Conservation (phyloP, 2,329 filamentous ascomycete species). For the Cladosporium sp. region DNA sequence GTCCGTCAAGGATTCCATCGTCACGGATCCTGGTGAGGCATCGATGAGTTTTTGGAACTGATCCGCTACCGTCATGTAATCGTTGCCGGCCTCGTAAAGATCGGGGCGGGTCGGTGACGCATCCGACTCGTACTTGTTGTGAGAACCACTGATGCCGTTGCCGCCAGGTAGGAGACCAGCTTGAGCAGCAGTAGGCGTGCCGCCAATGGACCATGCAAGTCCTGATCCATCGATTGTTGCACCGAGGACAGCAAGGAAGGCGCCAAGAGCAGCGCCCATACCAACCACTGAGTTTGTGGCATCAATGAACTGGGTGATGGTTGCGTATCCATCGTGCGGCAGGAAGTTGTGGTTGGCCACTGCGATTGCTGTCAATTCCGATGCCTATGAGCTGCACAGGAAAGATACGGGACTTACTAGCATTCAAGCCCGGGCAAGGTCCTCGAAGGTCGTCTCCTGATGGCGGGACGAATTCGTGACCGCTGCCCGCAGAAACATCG, state of each 20-base stretch:
- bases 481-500: conserved; percentile 24
- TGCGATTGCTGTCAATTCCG: not conserved
- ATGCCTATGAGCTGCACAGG: not conserved
- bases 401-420: conserved; percentile 21
- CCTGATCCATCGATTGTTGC: conserved; percentile 29
- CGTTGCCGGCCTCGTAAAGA: conserved; percentile 28
- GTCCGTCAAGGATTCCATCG: conserved; percentile 7
- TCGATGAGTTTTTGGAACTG: conserved; percentile 31
- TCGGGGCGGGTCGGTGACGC: conserved; percentile 32
- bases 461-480: conserved; percentile 26
- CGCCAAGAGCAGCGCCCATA: conserved; percentile 30
- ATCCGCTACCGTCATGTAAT: conserved; percentile 22
- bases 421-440: conserved; percentile 29
- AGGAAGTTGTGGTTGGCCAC: conserved; percentile 20
- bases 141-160: conserved; percentile 23
- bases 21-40: conserved; percentile 20
- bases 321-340: conserved; percentile 30
- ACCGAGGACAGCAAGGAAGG: conserved; percentile 30
- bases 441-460: conserved; percentile 26
- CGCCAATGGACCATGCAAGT: conserved; percentile 29
- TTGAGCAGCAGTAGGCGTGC: conserved; percentile 17
- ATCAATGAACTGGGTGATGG: conserved; percentile 16
- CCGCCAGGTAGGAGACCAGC: conserved; percentile 14
- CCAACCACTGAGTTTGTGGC: conserved; percentile 28
- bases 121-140: conserved; percentile 35